Base-by-base conservation (phyloP, 345 rosid genomes). In the Eutrema heterophyllum region DNA sequence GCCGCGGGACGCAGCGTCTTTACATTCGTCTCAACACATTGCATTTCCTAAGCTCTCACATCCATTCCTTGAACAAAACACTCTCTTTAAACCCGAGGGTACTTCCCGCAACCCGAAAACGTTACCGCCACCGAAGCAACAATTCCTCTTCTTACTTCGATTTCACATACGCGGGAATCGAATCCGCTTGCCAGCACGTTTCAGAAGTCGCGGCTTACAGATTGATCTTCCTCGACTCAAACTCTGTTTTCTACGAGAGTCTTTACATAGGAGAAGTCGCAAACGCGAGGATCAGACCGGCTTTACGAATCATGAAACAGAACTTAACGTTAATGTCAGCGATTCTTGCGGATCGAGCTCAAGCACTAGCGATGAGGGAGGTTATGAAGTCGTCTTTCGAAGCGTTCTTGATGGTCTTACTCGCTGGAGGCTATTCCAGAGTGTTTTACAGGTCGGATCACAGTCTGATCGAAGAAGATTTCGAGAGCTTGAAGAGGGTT, bases 191-290 rank as follows among this genome's bases (percentile, higher is more conserved):
- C 75, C 92, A 88, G 50, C 82, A 82, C 30, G 91, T 91, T 16
- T 95, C 97, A 13, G 99, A 92, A 81, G 99, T 92, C 18, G 96
- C 97, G 0, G 97, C 97, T 10, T 84, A 88, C 63, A 81, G 99
- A 32, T 54, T 95, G 61, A 85, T 87, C 67, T 92, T 91, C 83
- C 83, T 82, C 2, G 99, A 95, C 72, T 95, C 97, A 0, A 88
- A 72, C 67, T 73, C 84, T 16, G 89, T 87, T 16, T 79, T 89
- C 49, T 92, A 92, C 61, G 95, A 92, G 1, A 83, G 83, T 26
- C 90, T 95, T 13, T 95, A 95, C 43, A 67, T 81, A 5, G 89
- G 80, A 15, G 93, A 87, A 49, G 95, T 86, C 9, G 73, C 82
- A 0, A 85, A 81, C 58, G 30, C 90, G 2, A 85, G 97, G 68